Base-by-base conservation (phyloP, 2,329 filamentous ascomycete species). In the Cercospora berteroae region DNA sequence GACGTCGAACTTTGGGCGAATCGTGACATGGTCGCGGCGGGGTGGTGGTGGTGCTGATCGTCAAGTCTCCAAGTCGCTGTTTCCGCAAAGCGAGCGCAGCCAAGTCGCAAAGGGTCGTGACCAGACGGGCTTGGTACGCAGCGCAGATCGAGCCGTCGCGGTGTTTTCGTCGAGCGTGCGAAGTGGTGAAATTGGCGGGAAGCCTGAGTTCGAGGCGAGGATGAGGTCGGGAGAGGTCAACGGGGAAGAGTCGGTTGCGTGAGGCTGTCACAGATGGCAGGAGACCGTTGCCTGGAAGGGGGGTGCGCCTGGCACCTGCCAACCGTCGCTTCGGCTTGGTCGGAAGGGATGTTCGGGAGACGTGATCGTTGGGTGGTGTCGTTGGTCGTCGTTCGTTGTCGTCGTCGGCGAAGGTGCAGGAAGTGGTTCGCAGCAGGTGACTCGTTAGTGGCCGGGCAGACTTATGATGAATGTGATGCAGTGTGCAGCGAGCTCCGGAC, bases 241-340 rank as follows among this genome's bases (percentile, higher is more conserved):
- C 59, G 39, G 59, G 39, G 42, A 31, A 48, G 42, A 23, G 23
- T 42, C 27, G 59, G 42, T 44, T 27, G 42, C 16, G 60, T 33
- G 44, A 62, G 60, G 60, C 59, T 61, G 39, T 20, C 42, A 44
- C 36, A 29, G 27, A 62, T 33, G 60, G 60, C 60, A 50, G 60
- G 42, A 52, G 29, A 52, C n/a, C 42, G 42, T 62, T 62, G 39
- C 44, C 44, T 50, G 60, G 60, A 58, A 58, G 55, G 55, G 55
- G 55, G 27, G 18, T 50, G 44, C 44, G 16, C 52, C 52, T 57
- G 52, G 52, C 52, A 57, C 25, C 52, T 31, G 52, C 55, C 31
- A 2, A 18, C 16, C 27, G 12, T 58, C 25, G 31, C 48, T 58
- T 58, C 55, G 55, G 55, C 55, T 42, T 58, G 27, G 25, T 33